Evolutionary conservation across 2,329 filamentous ascomycete genomes (phyloP), one percentile per base, ranked within the genome.

Genomic region (Lasiodiplodia citricola): DNA sequence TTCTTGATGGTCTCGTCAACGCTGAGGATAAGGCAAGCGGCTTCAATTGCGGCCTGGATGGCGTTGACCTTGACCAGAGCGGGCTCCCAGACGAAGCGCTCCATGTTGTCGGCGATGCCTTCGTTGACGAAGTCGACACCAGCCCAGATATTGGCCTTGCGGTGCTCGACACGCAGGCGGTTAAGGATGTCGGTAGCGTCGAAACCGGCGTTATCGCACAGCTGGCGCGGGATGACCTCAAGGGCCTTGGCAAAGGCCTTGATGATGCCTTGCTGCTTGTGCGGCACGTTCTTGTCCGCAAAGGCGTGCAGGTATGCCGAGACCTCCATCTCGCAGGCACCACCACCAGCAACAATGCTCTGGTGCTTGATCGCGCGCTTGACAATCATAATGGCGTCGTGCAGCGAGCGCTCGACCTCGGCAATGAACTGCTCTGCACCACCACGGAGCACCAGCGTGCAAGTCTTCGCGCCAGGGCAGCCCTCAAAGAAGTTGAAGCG

Each of bases 351-450:
- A 31, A 99, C 96, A 73, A 99, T 97, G 78, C 89, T 92, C 78
- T 91, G 91, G 86, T 98, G 97, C 85, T 93, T 93, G 82, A 98
- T 93, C 35, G 96, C 93, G 71, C 96, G 94, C 89, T 98, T 98
- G 78, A 99, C 96, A 77, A 99, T 97, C 96, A 99, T 99, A 83
- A 99, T 98, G 75, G 96, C 96, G 77, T 99, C 96, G 86, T 99
- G 96, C 73, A 99, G 88, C 78, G 93, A 97, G 72, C 96, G 92
- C 86, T 99, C 96, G 1, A 97, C 96, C 82, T 99, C 96, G 69
- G 96, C 96, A 75, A 99, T 99, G 84, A 99, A 99, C 81, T 99
- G 96, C 85, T 99, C 96, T 44, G 96, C 96, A 73, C 96, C 96
- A 77, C 96, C 96, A 78, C 96, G 92, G 71, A 99, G 90, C 51